phyloP scores from a whole-genome alignment of 176 grass and related monocot genomes.

The Musa schizocarpa region DNA sequence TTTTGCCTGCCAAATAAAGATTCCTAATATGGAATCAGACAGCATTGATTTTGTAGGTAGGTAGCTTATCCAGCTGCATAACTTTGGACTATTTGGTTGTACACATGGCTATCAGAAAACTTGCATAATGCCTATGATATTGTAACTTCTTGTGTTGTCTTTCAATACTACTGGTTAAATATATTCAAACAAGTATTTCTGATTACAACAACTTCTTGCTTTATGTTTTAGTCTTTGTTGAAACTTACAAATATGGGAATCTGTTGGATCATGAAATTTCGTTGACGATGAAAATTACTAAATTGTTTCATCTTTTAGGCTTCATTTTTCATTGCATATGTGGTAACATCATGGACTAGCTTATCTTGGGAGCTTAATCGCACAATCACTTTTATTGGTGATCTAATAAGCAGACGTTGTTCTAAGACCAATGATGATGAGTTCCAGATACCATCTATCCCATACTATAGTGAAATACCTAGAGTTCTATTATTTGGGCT shows the following conservation, averaged over 20 bases:
- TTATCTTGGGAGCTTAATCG: conserved; percentile 74
- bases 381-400: conserved; percentile 34
- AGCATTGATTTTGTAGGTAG: too few species aligned
- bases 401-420: conserved; percentile 42
- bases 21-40: too few species aligned
- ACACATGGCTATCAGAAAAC: too few species aligned
- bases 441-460: conserved; percentile 53
- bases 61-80: too few species aligned
- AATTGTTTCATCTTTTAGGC: conserved; percentile 38
- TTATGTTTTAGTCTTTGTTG: too few species aligned
- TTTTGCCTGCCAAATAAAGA: too few species aligned
- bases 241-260: not conserved
- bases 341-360: conserved; percentile 92
- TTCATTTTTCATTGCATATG: conserved; percentile 91
- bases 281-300: conserved; percentile 16
- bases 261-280: not conserved
- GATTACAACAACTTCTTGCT: too few species aligned
- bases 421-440: conserved; percentile 48
- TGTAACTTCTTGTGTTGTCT: too few species aligned
- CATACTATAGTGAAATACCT: conserved; percentile 92
- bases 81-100: too few species aligned
- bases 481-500: conserved; percentile 82
- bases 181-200: too few species aligned
- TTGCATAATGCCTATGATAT: too few species aligned
- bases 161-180: too few species aligned